These are phyloP conservation scores for Plasmopara halstedii DNA, from an alignment of 352 stramenopile genomes.

Conservation along the genomic window DNA sequence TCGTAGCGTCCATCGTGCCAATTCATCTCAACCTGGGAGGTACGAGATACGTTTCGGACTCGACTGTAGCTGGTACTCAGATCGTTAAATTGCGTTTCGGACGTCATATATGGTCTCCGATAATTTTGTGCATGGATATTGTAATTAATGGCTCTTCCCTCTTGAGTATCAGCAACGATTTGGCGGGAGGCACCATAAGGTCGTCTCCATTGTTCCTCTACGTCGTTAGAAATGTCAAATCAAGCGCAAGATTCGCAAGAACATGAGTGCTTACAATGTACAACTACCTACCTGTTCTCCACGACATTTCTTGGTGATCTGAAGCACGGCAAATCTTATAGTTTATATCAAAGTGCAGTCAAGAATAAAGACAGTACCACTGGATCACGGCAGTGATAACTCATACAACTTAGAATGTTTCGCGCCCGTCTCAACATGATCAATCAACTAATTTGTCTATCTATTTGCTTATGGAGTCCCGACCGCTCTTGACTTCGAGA, in stretches of 20 bases:
- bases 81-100: not conserved
- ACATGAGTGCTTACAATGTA: not conserved
- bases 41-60: not conserved
- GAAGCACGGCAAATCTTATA: too few relatives aligned
- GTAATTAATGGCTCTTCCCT: slow-evolving; percentile 1
- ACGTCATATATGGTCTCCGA: not conserved
- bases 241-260: not conserved
- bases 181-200: not conserved
- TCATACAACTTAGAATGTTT: too few relatives aligned
- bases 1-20: slow-evolving; percentile 1
- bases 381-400: too few relatives aligned
- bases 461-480: slow-evolving; percentile 22
- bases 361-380: too few relatives aligned
- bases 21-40: slow-evolving; percentile 2
- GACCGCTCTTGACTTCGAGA: slow-evolving; percentile 75
- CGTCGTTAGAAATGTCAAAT: not conserved
- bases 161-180: not conserved
- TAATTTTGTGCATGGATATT: not conserved
- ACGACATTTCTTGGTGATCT: not conserved
- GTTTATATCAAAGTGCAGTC: too few relatives aligned
- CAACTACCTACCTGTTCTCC: too few relatives aligned
- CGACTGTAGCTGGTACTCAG: not conserved
- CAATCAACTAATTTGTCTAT: not conserved
- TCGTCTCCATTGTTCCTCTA: not conserved
- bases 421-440: not conserved